Evolutionary conservation across 2,329 filamentous ascomycete genomes (phyloP).

Genomic region (Ceratocystis cubensis): DNA sequence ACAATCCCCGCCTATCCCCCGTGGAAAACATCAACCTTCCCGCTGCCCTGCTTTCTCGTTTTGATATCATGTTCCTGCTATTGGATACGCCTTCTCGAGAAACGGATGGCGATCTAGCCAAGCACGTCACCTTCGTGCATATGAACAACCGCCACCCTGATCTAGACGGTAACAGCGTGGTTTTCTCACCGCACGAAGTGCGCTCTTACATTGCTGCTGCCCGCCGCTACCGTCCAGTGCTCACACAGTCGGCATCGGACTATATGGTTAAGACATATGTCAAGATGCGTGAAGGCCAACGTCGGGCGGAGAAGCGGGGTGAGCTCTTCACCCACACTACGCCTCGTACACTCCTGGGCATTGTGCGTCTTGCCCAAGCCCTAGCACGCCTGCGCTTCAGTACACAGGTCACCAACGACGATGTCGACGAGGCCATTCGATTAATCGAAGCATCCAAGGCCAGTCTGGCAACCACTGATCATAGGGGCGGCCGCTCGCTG

Average conservation of each 20-base stretch:
- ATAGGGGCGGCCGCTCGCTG: conserved; percentile 55
- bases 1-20: conserved; percentile 92
- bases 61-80: conserved; percentile 92
- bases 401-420: conserved; percentile 71
- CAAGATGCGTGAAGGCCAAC: conserved; percentile 81
- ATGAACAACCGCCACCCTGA: conserved; percentile 94
- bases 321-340: conserved; percentile 92
- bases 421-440: conserved; percentile 88
- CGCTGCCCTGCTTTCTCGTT: conserved; percentile 91
- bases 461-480: conserved; percentile 54
- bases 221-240: conserved; percentile 72
- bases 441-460: conserved; percentile 90
- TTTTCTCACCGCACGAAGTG: conserved; percentile 87
- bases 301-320: conserved; percentile 78
- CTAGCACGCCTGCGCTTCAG: conserved; percentile 85
- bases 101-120: conserved; percentile 80
- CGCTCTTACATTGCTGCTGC: conserved; percentile 92
- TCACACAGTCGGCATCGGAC: conserved; percentile 76
- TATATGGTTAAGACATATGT: conserved; percentile 98
- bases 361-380: conserved; percentile 86
- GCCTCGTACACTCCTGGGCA: conserved; percentile 80
- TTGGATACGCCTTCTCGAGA: conserved; percentile 88
- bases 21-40: conserved; percentile 99
- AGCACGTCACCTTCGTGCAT: conserved; percentile 91
- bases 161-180: conserved; percentile 36